Evolutionary conservation across 306 rosid species (phyloP), one percentile per base, ranked within the genome.

Genomic region (Abrus precatorius): DNA sequence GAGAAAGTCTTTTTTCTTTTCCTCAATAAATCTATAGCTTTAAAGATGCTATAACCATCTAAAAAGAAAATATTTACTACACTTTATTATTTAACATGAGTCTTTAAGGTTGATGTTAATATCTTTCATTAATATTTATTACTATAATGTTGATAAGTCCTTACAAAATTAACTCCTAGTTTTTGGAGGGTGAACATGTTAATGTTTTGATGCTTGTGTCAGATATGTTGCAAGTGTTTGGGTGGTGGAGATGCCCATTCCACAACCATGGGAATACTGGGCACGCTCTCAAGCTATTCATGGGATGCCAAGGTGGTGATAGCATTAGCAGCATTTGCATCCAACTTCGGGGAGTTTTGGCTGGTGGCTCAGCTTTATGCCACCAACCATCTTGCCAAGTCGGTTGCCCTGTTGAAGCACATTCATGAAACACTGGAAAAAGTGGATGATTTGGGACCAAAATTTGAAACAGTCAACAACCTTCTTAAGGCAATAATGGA

Each of bases 271-370:
- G 88, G 73, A 61, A 83, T 92, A 66, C 56, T 90, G 11, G 59
- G 75, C 9, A 72, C 75, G 66, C 81, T 89, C 20, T 81, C 87
- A 50, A 69, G 89, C 82, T 87, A 89, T 75, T 60, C 92, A 54
- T 92, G 97, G 97, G 92, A 90, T 82, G 88, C 91, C 1, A 92
- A 92, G 80, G 86, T 72, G 72, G 93, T 85, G 54, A 86, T 90
- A 74, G 88, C 91, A 6, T 72, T 92, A 34, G 92, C 87, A 38
- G 83, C 93, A 74, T 92, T 90, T 49, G 86, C 92, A 10, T 72
- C 88, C 33, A 90, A 84, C 76, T 87, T 86, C 2, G 95, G 95
- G 7, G 91, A 89, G 61, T 89, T 84, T 38, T 82, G 91, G 92
- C 80, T 90, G 41, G 74, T 87, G 29, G 87, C 87, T 50, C 90